These are phyloP conservation scores for Talaromyces sp. DNA, from an alignment of 2,329 filamentous ascomycete genomes.

Conservation along the genomic window DNA sequence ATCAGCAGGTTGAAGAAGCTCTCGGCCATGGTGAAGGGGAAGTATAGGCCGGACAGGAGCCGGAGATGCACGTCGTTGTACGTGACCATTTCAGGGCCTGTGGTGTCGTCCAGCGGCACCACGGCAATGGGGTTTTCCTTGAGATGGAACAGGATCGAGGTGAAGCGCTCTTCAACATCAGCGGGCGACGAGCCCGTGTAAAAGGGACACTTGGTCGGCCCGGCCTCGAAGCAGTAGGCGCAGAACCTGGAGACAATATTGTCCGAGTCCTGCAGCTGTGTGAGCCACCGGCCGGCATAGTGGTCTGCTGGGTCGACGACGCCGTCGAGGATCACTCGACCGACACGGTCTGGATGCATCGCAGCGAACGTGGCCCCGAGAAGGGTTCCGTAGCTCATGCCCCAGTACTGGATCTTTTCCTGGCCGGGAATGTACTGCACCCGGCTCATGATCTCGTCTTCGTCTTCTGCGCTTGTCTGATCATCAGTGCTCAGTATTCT, in stretches of 20 bases:
- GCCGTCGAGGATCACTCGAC: conserved; percentile 13
- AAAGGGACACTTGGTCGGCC: conserved; percentile 1
- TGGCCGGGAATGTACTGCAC: neutral
- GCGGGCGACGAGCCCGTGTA: conserved; percentile 2
- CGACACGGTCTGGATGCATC: conserved; percentile 28
- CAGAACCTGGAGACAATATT: conserved; percentile 3
- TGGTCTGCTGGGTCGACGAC: conserved; percentile 12
- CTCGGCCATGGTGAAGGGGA: conserved; percentile 3
- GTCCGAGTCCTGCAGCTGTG: conserved; percentile 3
- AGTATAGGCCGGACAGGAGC: conserved; percentile 1
- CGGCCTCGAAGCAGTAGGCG: neutral
- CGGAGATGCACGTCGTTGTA: conserved; percentile 1
- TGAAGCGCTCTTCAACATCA: neutral
- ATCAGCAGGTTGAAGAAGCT: neutral
- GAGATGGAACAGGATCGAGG: neutral
- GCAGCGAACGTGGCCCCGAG: conserved; percentile 35
- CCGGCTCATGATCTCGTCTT: neutral
- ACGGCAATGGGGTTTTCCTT: conserved; percentile 4
- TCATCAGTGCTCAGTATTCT: neutral
- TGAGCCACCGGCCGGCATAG: conserved; percentile 1
- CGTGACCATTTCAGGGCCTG: conserved; percentile 2
- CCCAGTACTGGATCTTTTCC: conserved; percentile 3
- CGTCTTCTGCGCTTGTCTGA: neutral
- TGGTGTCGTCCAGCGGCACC: neutral
- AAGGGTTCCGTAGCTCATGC: conserved; percentile 29